Evolutionary conservation across 768 basidiomycete species (phyloP).

Genomic region (Mycena rosella): DNA sequence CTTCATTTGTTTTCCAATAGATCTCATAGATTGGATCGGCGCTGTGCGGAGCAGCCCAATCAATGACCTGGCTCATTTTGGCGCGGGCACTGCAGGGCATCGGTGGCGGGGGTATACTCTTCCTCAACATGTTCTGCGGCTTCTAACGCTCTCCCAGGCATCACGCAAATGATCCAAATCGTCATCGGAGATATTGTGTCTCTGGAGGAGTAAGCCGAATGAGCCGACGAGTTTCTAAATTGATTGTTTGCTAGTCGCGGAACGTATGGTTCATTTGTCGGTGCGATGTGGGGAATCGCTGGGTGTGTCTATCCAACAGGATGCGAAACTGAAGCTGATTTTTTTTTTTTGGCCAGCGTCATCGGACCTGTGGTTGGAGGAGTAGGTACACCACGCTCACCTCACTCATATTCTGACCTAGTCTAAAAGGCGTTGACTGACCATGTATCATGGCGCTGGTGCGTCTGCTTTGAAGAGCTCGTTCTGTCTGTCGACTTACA

Average conservation of each 20-base stretch:
- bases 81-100: conserved; percentile 70
- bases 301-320: conserved; percentile 40
- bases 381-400: conserved; percentile 47
- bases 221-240: too few relatives aligned
- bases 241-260: conserved; percentile 70
- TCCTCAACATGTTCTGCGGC: conserved; percentile 12
- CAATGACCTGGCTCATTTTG: conserved; percentile 82
- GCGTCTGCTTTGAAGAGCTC: background rate
- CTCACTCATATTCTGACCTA: background rate
- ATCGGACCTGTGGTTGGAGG: conserved; percentile 88
- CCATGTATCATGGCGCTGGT: conserved; percentile 84
- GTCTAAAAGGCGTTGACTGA: conserved; percentile 71
- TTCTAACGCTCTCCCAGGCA: conserved; percentile 12
- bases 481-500: background rate
- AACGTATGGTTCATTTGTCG: conserved; percentile 79
- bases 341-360: conserved; percentile 56
- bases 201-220: conserved; percentile 78
- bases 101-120: conserved; percentile 79
- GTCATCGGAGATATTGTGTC: conserved; percentile 87
- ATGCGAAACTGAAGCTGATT: background rate
- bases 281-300: conserved; percentile 84
- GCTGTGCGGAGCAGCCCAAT: conserved; percentile 85
- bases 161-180: conserved; percentile 64
- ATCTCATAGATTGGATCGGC: conserved; percentile 76
- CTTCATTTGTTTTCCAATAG: background rate